Conservation (phyloP, 2,329 filamentous ascomycete species). For the Waltergamsia citrina region DNA sequence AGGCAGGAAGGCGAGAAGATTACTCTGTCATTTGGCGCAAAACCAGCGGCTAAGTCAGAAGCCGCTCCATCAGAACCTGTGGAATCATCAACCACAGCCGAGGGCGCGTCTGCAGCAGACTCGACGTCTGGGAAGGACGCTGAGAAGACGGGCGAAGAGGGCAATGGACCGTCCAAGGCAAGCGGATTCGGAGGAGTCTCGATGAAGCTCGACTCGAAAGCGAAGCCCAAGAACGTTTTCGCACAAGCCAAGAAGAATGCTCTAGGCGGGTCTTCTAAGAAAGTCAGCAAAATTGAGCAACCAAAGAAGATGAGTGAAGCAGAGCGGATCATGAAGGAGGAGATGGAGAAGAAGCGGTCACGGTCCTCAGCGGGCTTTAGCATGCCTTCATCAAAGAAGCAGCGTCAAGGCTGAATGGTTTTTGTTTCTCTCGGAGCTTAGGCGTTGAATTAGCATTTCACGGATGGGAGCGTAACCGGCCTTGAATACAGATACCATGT, state of each 20-base stretch:
- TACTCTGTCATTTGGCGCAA: slow-evolving; percentile 55
- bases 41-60: slow-evolving; percentile 15
- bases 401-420: slow-evolving; percentile 15
- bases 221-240: slow-evolving; percentile 72
- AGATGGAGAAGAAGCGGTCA: slow-evolving; percentile 61
- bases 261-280: slow-evolving; percentile 50
- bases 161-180: slow-evolving; percentile 18
- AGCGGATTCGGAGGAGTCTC: slow-evolving; percentile 35
- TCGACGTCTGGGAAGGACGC: slow-evolving; percentile 1
- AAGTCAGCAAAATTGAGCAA: slow-evolving; percentile 44
- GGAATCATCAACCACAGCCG: slow-evolving; percentile 2
- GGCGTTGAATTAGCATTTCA: not conserved
- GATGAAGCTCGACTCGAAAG: slow-evolving; percentile 54
- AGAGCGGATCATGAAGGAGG: slow-evolving; percentile 82
- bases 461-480: not conserved
- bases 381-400: slow-evolving; percentile 42
- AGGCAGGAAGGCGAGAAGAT: slow-evolving; percentile 67
- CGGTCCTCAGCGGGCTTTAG: slow-evolving; percentile 36
- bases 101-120: slow-evolving; percentile 6
- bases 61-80: slow-evolving; percentile 1
- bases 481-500: not conserved
- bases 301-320: slow-evolving; percentile 83
- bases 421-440: not conserved
- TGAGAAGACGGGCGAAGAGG: not conserved
- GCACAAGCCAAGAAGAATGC: slow-evolving; percentile 59